phyloP scores from a whole-genome alignment of 73 alveolate species.

The Tetrahymena malaccensis region DNA sequence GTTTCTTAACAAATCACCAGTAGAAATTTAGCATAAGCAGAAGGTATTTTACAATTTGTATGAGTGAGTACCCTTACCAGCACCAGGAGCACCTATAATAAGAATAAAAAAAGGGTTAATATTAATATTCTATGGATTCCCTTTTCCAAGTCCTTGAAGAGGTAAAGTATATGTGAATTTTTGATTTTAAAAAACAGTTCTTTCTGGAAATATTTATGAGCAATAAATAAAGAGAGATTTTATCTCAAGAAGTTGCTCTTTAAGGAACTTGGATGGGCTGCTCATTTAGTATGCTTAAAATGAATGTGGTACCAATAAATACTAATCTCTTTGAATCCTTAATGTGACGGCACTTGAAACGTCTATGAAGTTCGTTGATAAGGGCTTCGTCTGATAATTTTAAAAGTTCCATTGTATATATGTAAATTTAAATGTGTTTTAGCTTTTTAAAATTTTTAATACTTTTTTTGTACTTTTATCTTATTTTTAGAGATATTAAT shows the following conservation, averaged over 20 bases:
- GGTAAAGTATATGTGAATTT: background rate
- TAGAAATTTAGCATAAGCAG: conserved; percentile 58
- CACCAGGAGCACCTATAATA: background rate
- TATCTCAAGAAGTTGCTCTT: background rate
- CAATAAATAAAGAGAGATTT: background rate
- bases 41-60: conserved; percentile 14
- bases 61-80: conserved; percentile 43
- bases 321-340: background rate
- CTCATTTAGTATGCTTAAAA: background rate
- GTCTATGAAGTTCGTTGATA: background rate
- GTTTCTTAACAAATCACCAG: conserved; percentile 75
- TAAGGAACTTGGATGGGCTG: background rate
- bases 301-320: background rate
- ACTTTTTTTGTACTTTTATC: background rate
- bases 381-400: background rate
- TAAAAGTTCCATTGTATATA: background rate
- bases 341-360: background rate
- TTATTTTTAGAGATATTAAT: background rate
- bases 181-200: no score
- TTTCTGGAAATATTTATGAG: background rate
- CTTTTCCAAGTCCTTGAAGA: background rate
- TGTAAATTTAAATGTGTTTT: background rate
- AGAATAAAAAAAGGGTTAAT: background rate
- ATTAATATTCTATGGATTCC: background rate
- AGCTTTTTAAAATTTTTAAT: background rate